Conservation (phyloP, 225 moss, liverwort and hornwort genomes). For the Climacium dendroides region DNA sequence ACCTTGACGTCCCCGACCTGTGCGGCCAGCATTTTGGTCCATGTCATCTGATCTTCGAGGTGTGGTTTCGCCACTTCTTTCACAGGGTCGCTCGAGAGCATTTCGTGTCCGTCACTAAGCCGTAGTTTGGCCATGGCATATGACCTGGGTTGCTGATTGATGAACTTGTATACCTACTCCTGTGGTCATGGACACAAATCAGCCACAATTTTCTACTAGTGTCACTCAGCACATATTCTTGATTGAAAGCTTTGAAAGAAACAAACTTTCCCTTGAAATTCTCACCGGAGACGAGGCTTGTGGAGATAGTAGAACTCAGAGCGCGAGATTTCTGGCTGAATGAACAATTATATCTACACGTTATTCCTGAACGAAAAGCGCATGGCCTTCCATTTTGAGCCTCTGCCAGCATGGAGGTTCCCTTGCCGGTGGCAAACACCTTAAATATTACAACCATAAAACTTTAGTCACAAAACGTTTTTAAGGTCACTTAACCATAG, state of each 20-base stretch:
- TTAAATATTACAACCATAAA: neutral
- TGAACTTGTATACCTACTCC: constrained; percentile 3
- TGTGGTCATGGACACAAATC: neutral
- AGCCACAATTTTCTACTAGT: neutral
- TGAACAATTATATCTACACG: neutral
- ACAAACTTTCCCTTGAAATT: no score
- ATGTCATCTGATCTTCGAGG: neutral
- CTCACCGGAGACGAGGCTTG: neutral
- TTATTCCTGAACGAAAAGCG: neutral
- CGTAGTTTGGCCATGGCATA: constrained; percentile 2
- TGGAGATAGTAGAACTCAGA: neutral
- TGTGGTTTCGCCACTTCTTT: neutral
- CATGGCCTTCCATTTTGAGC: neutral
- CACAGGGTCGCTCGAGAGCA: neutral
- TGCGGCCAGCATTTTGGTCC: constrained; percentile 2
- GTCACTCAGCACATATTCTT: neutral
- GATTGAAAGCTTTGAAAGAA: neutral
- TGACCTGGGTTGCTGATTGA: neutral
- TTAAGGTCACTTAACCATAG: neutral
- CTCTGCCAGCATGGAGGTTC: neutral
- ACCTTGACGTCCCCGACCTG: constrained; percentile 24
- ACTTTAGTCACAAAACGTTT: neutral
- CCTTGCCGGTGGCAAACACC: neutral
- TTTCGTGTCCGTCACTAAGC: neutral
- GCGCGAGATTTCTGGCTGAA: neutral